Conservation (phyloP, 225 moss, liverwort and hornwort genomes). For the Bryoerythrophyllum caledonicum region DNA sequence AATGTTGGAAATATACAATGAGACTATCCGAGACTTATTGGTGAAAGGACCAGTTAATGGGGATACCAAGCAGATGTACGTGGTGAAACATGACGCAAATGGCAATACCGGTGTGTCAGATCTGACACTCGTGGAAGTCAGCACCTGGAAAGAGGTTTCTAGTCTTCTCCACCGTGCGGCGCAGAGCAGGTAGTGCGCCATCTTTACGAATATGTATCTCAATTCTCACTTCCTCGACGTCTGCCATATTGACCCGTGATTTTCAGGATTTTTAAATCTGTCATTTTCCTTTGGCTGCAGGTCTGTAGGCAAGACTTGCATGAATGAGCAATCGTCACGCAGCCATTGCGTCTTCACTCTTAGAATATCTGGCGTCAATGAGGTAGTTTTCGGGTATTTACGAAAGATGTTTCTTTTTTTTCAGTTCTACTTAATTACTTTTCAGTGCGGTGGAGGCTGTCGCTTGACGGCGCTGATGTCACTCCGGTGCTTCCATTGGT, state of each 20-base stretch:
- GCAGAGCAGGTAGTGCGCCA: conserved; percentile 74
- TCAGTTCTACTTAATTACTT: neutral
- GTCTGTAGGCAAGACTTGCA: conserved; percentile 88
- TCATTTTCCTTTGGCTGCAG: conserved; percentile 36
- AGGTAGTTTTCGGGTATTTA: conserved; percentile 36
- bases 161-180: conserved; percentile 87
- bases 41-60: conserved; percentile 54
- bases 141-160: conserved; percentile 94
- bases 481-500: neutral
- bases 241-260: neutral
- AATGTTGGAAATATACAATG: conserved; percentile 98
- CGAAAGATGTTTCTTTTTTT: neutral
- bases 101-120: conserved; percentile 90
- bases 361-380: conserved; percentile 85
- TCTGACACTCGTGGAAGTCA: conserved; percentile 82
- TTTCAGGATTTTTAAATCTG: no score
- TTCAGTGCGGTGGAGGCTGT: neutral
- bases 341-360: conserved; percentile 99
- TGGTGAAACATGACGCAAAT: conserved; percentile 80
- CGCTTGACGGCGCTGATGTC: no score
- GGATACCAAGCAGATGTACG: conserved; percentile 75
- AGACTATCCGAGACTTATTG: conserved; percentile 88
- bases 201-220: neutral
- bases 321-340: conserved; percentile 99
- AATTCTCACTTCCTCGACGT: neutral